A percentile compares a stretch with the other conserved stretches of the same genome.
phyloP scores from a whole-genome alignment of 768 basidiomycete species.

The Dioszegia aurantiaca region DNA sequence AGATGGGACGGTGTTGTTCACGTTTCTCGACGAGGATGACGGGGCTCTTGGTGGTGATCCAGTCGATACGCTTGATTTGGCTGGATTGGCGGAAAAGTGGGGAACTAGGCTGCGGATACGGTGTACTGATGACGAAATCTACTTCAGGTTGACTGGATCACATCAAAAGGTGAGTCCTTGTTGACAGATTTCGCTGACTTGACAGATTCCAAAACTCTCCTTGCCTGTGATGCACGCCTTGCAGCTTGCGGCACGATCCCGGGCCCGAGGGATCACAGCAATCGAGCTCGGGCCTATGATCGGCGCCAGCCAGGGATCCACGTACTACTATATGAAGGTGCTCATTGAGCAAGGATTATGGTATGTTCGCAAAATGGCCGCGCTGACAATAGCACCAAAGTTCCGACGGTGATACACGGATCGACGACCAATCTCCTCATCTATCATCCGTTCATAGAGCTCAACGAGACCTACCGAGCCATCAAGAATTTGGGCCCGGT shows the following conservation, averaged over 20 bases:
- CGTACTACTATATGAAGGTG: slow-evolving; percentile 43
- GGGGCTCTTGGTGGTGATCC: slow-evolving; percentile 3
- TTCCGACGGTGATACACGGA: slow-evolving; percentile 29
- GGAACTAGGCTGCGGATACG: slow-evolving; percentile 36
- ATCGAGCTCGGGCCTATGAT: slow-evolving; percentile 42
- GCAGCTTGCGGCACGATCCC: slow-evolving; percentile 34
- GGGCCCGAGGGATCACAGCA: slow-evolving; percentile 42
- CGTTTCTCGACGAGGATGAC: slow-evolving; percentile 29
- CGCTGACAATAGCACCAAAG: slow-evolving; percentile 33
- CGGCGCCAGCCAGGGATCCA: slow-evolving; percentile 39
- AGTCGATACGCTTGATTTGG: slow-evolving; percentile 21
- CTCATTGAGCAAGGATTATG: slow-evolving; percentile 28
- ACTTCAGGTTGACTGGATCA: slow-evolving; percentile 37
- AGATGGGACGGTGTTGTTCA: slow-evolving; percentile 13
- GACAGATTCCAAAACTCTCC: slow-evolving; percentile 34
- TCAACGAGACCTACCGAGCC: slow-evolving; percentile 32
- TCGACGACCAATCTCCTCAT: slow-evolving; percentile 38
- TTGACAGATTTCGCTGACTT: not conserved
- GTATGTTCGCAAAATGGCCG: slow-evolving; percentile 20
- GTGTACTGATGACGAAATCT: slow-evolving; percentile 41
- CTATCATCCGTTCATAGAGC: slow-evolving; percentile 34
- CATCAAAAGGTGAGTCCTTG: slow-evolving; percentile 33
- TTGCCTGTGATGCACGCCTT: slow-evolving; percentile 35
- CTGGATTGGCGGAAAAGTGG: slow-evolving; percentile 31
- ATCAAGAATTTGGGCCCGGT: slow-evolving; percentile 20